Conservation (phyloP, 805 yeast genomes). For the Candida tibetensis region DNA sequence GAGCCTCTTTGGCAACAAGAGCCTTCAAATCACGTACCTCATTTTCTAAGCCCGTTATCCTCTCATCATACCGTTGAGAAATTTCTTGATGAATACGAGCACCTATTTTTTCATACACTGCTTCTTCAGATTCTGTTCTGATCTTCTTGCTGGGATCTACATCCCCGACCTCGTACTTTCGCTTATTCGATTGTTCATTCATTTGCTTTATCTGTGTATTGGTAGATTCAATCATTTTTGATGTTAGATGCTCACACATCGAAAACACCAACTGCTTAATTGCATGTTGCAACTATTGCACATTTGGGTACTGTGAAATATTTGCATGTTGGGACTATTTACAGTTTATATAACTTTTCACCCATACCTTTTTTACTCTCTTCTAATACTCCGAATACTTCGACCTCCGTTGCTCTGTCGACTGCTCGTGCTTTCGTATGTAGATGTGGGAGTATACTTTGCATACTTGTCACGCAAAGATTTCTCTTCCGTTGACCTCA, state of each 20-base stretch:
- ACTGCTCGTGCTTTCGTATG: neutral
- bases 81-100: neutral
- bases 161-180: slow-evolving; percentile 21
- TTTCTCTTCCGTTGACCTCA: slow-evolving; percentile 6
- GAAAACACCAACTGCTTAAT: too few species aligned
- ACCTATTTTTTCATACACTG: neutral
- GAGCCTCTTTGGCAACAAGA: neutral
- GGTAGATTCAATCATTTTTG: neutral
- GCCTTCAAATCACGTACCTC: neutral
- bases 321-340: too few species aligned
- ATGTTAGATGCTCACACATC: too few species aligned
- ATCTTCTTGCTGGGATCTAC: slow-evolving; percentile 5
- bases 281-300: too few species aligned
- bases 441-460: slow-evolving; percentile 12
- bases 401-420: slow-evolving; percentile 2
- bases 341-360: slow-evolving; percentile 16
- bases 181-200: slow-evolving; percentile 14
- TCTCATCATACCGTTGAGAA: neutral
- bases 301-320: too few species aligned
- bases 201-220: too few species aligned
- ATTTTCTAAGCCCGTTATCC: slow-evolving; percentile 1
- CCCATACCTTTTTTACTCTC: neutral
- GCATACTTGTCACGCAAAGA: slow-evolving; percentile 26
- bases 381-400: slow-evolving; percentile 4
- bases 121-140: slow-evolving; percentile 1